Evolutionary conservation across 2,329 filamentous ascomycete species (phyloP).

Genomic region (Tolypocladium paradoxum): DNA sequence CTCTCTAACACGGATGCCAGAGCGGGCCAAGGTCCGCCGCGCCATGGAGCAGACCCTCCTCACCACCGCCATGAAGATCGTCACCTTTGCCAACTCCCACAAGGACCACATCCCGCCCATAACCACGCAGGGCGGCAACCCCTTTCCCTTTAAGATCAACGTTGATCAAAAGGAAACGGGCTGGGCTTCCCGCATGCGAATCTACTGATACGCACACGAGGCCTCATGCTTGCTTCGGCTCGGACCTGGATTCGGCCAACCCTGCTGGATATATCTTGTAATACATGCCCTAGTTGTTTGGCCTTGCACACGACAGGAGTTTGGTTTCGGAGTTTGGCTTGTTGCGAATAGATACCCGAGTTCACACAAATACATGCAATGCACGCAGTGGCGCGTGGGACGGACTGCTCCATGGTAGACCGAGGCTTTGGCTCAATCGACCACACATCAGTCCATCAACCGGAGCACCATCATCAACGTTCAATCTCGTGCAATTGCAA

Average conservation of each 20-base stretch:
- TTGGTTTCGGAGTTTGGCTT: neutral
- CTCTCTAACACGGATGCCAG: constrained; percentile 29
- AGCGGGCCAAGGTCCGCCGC: constrained; percentile 76
- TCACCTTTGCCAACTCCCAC: constrained; percentile 75
- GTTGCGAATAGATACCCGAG: constrained; percentile 1
- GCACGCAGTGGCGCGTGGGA: neutral
- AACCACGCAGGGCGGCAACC: constrained; percentile 85
- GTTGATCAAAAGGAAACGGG: constrained; percentile 70
- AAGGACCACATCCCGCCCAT: constrained; percentile 97
- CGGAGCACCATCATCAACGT: neutral
- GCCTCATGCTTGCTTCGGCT: too few species aligned
- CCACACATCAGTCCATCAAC: too few species aligned
- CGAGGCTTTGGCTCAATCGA: too few species aligned
- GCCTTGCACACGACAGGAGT: neutral
- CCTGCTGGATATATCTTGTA: neutral
- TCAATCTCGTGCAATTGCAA: neutral
- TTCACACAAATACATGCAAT: neutral
- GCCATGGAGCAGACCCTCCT: constrained; percentile 87
- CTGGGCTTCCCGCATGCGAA: constrained; percentile 71
- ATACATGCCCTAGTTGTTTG: neutral
- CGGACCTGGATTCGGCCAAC: too few species aligned
- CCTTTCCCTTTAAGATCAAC: constrained; percentile 88
- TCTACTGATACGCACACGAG: constrained; percentile 38
- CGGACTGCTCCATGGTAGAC: too few species aligned
- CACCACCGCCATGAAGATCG: constrained; percentile 80